phyloP scores from a whole-genome alignment of 1,284 basidiomycete genomes.

The Ustilago crameri region DNA sequence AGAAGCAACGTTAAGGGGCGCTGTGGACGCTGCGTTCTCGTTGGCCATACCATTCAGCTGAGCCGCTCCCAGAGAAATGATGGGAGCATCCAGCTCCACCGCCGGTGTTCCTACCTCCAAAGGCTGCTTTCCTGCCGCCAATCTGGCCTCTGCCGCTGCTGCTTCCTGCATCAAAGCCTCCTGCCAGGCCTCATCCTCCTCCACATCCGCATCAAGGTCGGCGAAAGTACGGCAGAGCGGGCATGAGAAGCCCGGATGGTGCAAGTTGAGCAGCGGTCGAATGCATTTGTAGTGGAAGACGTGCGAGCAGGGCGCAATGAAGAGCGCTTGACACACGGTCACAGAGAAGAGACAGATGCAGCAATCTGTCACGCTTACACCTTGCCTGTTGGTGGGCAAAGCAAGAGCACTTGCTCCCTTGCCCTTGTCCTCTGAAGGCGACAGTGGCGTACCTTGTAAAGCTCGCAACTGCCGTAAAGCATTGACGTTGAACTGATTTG shows the following conservation, averaged over 20 bases:
- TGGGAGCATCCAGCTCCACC: constrained; percentile 45
- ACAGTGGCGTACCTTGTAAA: constrained; percentile 71
- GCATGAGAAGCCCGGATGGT: constrained; percentile 93
- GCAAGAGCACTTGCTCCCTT: constrained; percentile 14
- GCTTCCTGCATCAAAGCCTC: constrained; percentile 56
- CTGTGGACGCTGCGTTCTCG: not conserved
- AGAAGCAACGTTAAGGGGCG: not conserved
- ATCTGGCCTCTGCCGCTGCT: constrained; percentile 30
- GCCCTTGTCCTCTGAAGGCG: constrained; percentile 30
- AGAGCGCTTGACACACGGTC: constrained; percentile 92
- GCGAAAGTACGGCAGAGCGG: constrained; percentile 87
- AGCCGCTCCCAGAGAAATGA: constrained; percentile 17
- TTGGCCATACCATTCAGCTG: constrained; percentile 7
- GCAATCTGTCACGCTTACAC: constrained; percentile 64
- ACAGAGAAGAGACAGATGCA: constrained; percentile 80
- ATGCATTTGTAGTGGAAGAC: constrained; percentile 99
- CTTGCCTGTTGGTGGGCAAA: constrained; percentile 54
- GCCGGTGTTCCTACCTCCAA: constrained; percentile 45
- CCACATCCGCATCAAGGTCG: constrained; percentile 94
- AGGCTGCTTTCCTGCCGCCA: constrained; percentile 43
- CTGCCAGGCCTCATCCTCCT: constrained; percentile 70
- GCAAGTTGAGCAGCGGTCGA: constrained; percentile 82
- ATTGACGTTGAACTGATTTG: constrained; percentile 91
- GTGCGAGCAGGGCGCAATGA: constrained; percentile 87
- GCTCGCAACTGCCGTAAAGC: constrained; percentile 83